phyloP scores from a whole-genome alignment of 2,329 filamentous ascomycete species.

The Xylariaceae sp. region DNA sequence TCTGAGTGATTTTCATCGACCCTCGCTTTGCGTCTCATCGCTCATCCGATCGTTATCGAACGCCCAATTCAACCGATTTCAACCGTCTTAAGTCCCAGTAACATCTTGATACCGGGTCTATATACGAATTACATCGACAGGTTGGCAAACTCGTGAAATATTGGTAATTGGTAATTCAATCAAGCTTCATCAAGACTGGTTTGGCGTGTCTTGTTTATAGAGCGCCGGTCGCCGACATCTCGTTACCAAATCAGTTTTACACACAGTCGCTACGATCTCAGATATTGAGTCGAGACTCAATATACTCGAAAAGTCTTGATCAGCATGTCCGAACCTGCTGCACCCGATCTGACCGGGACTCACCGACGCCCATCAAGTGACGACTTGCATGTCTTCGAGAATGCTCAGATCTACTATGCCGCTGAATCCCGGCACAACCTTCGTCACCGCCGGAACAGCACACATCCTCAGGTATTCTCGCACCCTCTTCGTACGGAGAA shows the following conservation, averaged over 20 bases:
- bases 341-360: conserved; percentile 17
- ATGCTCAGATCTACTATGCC: conserved; percentile 55
- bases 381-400: conserved; percentile 47
- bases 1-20: background rate
- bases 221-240: background rate
- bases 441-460: conserved; percentile 47
- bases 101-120: background rate
- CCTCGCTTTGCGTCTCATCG: background rate
- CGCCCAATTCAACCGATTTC: background rate
- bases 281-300: background rate
- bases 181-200: too few relatives aligned
- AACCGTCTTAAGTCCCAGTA: background rate
- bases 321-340: conserved; percentile 26
- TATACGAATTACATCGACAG: background rate
- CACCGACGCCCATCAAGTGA: conserved; percentile 33
- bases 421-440: conserved; percentile 51
- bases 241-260: background rate
- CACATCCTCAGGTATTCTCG: conserved; percentile 48
- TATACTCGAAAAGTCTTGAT: background rate
- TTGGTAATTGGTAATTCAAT: background rate
- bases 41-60: background rate
- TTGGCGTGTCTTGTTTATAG: background rate
- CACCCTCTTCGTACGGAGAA: background rate
- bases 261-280: background rate
- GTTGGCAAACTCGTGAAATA: background rate